Conservation (phyloP, 208 protist genomes). For the Trypanosoma grayi region DNA sequence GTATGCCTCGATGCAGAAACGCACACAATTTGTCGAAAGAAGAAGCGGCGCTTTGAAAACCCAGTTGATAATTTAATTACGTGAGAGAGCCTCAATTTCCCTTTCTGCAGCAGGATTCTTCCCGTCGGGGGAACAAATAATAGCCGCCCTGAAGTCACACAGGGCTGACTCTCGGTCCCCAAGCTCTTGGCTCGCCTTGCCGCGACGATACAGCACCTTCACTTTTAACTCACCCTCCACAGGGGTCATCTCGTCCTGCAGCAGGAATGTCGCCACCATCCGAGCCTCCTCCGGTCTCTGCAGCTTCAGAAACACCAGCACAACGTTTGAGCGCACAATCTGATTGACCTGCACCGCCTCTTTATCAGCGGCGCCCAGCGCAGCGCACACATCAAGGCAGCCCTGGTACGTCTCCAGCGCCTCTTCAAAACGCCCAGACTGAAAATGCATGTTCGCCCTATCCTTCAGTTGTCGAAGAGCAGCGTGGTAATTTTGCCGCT, state of each 20-base stretch:
- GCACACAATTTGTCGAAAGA: too few species aligned
- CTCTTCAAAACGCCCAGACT: slow-evolving; percentile 55
- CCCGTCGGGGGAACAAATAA: slow-evolving; percentile 55
- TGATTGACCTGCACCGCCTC: slow-evolving; percentile 52
- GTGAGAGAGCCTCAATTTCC: slow-evolving; percentile 41
- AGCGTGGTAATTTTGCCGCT: slow-evolving; percentile 19
- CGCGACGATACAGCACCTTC: slow-evolving; percentile 80
- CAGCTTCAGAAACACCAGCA: slow-evolving; percentile 62
- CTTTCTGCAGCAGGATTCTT: slow-evolving; percentile 42
- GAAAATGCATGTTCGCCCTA: slow-evolving; percentile 60
- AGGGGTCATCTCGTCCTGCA: slow-evolving; percentile 48
- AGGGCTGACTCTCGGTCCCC: slow-evolving; percentile 54
- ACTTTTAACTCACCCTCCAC: slow-evolving; percentile 47
- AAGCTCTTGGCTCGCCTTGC: slow-evolving; percentile 59
- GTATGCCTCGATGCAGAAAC: too few species aligned
- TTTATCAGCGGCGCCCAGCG: slow-evolving; percentile 40
- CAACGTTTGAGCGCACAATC: slow-evolving; percentile 69
- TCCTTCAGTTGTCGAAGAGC: slow-evolving; percentile 38
- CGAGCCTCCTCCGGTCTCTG: slow-evolving; percentile 69
- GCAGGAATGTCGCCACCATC: slow-evolving; percentile 67
- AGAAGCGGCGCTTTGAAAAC: background rate
- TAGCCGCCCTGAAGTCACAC: slow-evolving; percentile 65
- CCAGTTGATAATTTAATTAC: background rate
- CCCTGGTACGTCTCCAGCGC: slow-evolving; percentile 70
- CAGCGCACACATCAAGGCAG: slow-evolving; percentile 58